Conservation (phyloP, 495 filamentous ascomycete species). For the Penicillium bovifimosum region DNA sequence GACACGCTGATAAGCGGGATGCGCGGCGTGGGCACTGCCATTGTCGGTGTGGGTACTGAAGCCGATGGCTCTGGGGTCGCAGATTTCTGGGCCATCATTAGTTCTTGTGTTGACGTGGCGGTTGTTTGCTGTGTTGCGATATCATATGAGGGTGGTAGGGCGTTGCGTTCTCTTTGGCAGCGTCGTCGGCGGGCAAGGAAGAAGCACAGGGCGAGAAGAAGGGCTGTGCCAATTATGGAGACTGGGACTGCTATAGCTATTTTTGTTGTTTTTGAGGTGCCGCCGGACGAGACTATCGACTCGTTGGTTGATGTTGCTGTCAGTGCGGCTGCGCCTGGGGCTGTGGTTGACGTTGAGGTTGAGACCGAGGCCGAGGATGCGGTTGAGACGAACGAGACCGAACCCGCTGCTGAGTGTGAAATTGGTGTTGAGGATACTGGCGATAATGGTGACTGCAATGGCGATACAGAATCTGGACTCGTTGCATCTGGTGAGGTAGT, state of each 20-base stretch:
- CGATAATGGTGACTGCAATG: background rate
- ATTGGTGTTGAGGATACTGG: background rate
- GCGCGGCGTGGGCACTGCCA: background rate
- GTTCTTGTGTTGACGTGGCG: constrained; percentile 15
- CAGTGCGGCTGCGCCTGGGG: background rate
- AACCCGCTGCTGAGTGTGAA: background rate
- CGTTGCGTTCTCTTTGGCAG: constrained; percentile 8
- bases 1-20: constrained; percentile 11
- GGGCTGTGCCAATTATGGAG: constrained; percentile 25
- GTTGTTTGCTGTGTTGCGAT: constrained; percentile 7
- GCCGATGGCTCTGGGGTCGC: background rate
- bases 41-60: background rate
- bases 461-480: background rate
- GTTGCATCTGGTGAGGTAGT: background rate
- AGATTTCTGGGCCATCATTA: constrained; percentile 7
- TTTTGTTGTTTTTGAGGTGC: constrained; percentile 23
- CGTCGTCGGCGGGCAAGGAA: constrained; percentile 24
- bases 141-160: constrained; percentile 7
- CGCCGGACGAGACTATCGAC: constrained; percentile 3
- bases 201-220: constrained; percentile 23
- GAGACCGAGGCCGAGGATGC: background rate
- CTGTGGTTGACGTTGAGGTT: background rate
- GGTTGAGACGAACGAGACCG: background rate
- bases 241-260: constrained; percentile 38
- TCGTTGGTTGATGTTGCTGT: background rate